These are phyloP conservation scores for Glaciozyma martinii DNA, from an alignment of 768 basidiomycete species.

Conservation along the genomic window DNA sequence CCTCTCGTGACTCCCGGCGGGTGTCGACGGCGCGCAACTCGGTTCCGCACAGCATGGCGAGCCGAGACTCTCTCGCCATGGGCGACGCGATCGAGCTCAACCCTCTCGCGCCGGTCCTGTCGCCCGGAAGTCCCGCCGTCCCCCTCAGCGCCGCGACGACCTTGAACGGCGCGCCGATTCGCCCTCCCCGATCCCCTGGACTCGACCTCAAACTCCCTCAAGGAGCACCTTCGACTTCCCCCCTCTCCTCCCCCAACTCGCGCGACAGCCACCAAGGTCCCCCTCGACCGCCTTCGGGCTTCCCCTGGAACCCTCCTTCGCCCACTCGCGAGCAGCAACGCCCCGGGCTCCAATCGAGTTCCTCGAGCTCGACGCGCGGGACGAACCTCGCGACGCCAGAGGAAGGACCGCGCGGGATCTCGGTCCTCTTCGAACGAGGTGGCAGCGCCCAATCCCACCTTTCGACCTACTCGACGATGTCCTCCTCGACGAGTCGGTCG, in stretches of 20 bases:
- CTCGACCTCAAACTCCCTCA: conserved; percentile 34
- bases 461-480: conserved; percentile 25
- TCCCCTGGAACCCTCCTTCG: conserved; percentile 2
- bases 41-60: conserved; percentile 27
- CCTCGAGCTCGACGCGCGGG: neutral
- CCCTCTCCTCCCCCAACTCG: conserved; percentile 10
- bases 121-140: conserved; percentile 15
- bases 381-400: neutral
- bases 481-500: conserved; percentile 11
- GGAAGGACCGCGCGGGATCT: conserved; percentile 11
- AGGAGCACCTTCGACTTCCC: neutral
- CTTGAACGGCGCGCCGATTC: conserved; percentile 25
- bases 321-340: neutral
- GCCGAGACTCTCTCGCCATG: conserved; percentile 24
- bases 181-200: conserved; percentile 34
- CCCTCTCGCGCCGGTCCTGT: conserved; percentile 24
- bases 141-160: conserved; percentile 16
- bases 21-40: conserved; percentile 2
- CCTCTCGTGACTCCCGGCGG: neutral
- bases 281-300: conserved; percentile 11
- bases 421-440: conserved; percentile 8
- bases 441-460: conserved; percentile 8
- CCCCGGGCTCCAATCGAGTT: neutral
- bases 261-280: conserved; percentile 2
- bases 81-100: conserved; percentile 27